A percentile compares a stretch with the other conserved stretches of the same genome.
phyloP scores from a whole-genome alignment of 140 eudicot genomes.

The Oenanthe javanica region DNA sequence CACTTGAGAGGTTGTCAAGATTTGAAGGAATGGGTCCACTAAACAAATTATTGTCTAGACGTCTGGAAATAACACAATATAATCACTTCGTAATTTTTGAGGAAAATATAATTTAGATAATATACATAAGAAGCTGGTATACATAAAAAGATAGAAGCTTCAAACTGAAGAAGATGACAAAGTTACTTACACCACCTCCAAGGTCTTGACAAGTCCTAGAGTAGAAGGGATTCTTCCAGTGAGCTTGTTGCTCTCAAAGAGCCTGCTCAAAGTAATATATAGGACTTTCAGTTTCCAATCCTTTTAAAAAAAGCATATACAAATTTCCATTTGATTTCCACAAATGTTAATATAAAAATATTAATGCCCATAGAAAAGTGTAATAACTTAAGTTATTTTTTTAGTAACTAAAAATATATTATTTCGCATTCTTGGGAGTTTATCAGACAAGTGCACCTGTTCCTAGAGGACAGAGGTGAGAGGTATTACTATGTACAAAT shows the following conservation, averaged over 20 bases:
- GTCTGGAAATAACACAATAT: conserved; percentile 36
- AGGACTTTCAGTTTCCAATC: neutral
- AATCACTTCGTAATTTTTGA: neutral
- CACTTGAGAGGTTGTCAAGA: conserved; percentile 54
- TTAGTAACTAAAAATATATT: neutral
- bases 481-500: too few relatives aligned
- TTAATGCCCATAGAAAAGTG: neutral
- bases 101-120: neutral
- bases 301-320: too few relatives aligned
- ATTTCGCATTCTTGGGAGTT: neutral
- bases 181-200: conserved; percentile 81
- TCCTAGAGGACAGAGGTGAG: neutral
- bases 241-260: conserved; percentile 67
- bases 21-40: conserved; percentile 57
- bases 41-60: conserved; percentile 66
- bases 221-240: conserved; percentile 64
- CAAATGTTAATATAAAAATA: neutral
- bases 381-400: too few relatives aligned
- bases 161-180: neutral
- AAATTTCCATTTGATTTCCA: neutral
- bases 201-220: conserved; percentile 49
- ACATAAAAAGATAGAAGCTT: neutral
- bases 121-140: neutral
- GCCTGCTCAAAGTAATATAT: conserved; percentile 35
- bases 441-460: neutral